Evolutionary conservation across 192 early-diverging fungal genomes (phyloP).

Genomic region (Rhizoclosmatium globosum): DNA sequence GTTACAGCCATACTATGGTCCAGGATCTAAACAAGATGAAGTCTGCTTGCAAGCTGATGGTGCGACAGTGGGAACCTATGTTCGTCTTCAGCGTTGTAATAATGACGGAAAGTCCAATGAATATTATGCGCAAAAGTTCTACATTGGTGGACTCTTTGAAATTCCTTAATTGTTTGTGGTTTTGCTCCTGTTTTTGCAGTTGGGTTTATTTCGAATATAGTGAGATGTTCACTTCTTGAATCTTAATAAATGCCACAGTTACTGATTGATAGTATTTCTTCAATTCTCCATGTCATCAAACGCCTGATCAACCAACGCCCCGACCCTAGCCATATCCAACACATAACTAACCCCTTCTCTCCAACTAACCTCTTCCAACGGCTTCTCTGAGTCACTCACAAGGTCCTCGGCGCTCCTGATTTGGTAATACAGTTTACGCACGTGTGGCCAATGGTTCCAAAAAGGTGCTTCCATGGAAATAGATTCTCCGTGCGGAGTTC

Average conservation of each 20-base stretch:
- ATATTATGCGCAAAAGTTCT: too few relatives aligned
- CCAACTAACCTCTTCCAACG: slow-evolving; percentile 29
- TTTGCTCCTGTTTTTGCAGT: too few relatives aligned
- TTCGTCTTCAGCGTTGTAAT: too few relatives aligned
- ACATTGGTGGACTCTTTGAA: too few relatives aligned
- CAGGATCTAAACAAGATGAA: too few relatives aligned
- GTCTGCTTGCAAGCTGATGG: too few relatives aligned
- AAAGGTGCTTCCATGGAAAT: slow-evolving; percentile 45
- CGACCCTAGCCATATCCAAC: slow-evolving; percentile 29
- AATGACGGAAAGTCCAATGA: too few relatives aligned
- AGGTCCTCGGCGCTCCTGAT: slow-evolving; percentile 19
- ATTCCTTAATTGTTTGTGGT: too few relatives aligned
- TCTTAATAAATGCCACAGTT: not conserved
- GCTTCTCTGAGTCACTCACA: not conserved
- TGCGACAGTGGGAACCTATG: too few relatives aligned
- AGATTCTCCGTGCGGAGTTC: slow-evolving; percentile 26
- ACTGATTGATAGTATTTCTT: not conserved
- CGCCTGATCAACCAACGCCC: slow-evolving; percentile 37
- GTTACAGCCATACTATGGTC: too few relatives aligned
- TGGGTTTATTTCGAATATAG: too few relatives aligned
- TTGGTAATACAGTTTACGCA: slow-evolving; percentile 47
- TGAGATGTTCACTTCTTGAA: too few relatives aligned
- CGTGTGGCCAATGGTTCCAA: slow-evolving; percentile 48
- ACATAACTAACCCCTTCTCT: slow-evolving; percentile 36
- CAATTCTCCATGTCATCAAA: slow-evolving; percentile 36